Base-by-base conservation (phyloP, 345 rosid species). In the Eucalyptus marginata region DNA sequence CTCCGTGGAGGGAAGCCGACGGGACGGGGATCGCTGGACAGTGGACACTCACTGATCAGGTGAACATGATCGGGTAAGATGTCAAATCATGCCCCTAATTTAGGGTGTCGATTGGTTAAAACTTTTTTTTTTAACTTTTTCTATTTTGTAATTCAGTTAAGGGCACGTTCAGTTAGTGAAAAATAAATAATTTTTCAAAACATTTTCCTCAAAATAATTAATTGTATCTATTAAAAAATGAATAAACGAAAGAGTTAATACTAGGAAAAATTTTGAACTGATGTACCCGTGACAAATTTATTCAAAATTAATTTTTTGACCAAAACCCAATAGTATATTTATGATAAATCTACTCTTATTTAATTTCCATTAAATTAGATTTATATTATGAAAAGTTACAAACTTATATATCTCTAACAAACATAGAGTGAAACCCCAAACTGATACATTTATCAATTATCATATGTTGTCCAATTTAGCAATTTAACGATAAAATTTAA, bases 251-350 rank as follows among this genome's bases (percentile, higher is more conserved):
- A 20, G 24, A 3, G 58, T 52, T 7, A 20, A 52, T 52, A 18
- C 0, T 7, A 52, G 0, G 0, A 52, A 52, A 52, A 52, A 20
- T 52, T 10, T 20, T 52, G 24, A 52, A 52, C 1, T 13, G 2
- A 0, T 52, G 24, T 7, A 16, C 4, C 0, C 18, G 8, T 52
- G 24, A 7, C 1, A 52, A 18, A 20, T 52, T 52, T 1, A 52
- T 52, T 18, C 0, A 52, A 20, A 1, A 20, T 52, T 52, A 52
- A 52, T 52, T 20, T 52, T 3, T 52, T 52, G 10, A 52, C 24
- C 0, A 52, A 52, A 0, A 52, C 0, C 2, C 1, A 20, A 18
- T 20, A 8, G 10, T 3, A 20, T 20, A 52, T 20, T 52, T 20
- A 2, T 52, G 10, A 8, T 1, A 18, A 52, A 52, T 52, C 3